Evolutionary conservation across 371 early-diverging fungal species (phyloP), one percentile per base, ranked within the genome.

Genomic region (Apophysomyces variabilis): DNA sequence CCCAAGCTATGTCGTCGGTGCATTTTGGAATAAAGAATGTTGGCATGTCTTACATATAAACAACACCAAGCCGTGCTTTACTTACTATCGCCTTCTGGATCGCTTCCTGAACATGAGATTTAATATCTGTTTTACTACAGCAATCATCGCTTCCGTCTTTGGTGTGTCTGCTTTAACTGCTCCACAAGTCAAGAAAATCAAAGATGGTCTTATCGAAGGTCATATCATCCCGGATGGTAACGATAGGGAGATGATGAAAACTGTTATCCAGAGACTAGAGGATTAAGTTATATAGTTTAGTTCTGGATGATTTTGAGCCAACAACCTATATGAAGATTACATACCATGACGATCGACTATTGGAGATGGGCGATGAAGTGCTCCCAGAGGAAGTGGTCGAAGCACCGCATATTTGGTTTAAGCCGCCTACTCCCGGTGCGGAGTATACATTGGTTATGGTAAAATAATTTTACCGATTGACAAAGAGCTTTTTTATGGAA

Each of bases 371-470:
- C n/a, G 63, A 68, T 14, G 57, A 61, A 12, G 11, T 77, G 37
- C 45, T n/a, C 13, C 70, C 71, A 8, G 66, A 67, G 35, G 64
- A 68, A 39, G 65, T 64, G 14, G 54, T 47, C 11, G 50, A 60
- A 1, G 60, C 58, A 9, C 78, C 78, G 1, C 64, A 62, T 38
- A 41, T 77, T 21, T 62, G 66, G 62, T 77, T 77, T 57, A 66
- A 67, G 39, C 64, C 71, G 0, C 72, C 73, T 0, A 60, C 56
- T 5, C 35, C 43, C 5, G 64, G 75, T 26, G 65, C 65, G 7
- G 66, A 70, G 16, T 77, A 77, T 44, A 77, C 78, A 4, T 13
- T 76, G 12, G 60, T 62, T 5, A 61, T 76, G 67, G 77, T 73
- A 73, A 60, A 44, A 36, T 58, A 7, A 36, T 45, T 38, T 12